These are phyloP conservation scores for Astrothelium subdiscretum DNA, from an alignment of 495 filamentous ascomycete species.

Conservation along the genomic window DNA sequence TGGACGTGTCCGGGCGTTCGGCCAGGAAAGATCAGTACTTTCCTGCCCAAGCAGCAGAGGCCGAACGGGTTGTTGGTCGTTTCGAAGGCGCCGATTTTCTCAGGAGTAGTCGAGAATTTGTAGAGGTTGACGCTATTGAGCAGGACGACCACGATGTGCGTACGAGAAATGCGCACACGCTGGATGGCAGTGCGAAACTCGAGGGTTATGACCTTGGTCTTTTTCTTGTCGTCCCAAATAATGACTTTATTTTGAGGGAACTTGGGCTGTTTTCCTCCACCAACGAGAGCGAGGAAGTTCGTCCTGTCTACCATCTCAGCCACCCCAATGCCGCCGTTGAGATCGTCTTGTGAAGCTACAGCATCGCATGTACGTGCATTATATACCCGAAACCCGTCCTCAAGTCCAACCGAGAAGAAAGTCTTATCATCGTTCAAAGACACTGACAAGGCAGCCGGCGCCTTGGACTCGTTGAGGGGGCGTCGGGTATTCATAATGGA, in stretches of 20 bases:
- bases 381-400: conserved; percentile 48
- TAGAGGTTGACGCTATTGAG: conserved; percentile 76
- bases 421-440: conserved; percentile 80
- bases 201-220: conserved; percentile 59
- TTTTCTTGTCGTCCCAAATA: conserved; percentile 83
- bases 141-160: conserved; percentile 69
- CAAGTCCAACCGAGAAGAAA: conserved; percentile 80
- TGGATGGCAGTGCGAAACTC: conserved; percentile 66
- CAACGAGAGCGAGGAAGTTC: conserved; percentile 81
- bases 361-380: conserved; percentile 5
- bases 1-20: conserved; percentile 84
- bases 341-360: conserved; percentile 6
- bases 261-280: conserved; percentile 77
- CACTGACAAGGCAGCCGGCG: conserved; percentile 67
- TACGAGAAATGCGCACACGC: conserved; percentile 64
- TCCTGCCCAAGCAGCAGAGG: conserved; percentile 63
- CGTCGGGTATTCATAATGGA: conserved; percentile 78
- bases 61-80: conserved; percentile 81
- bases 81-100: conserved; percentile 64
- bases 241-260: conserved; percentile 81
- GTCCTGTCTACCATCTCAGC: conserved; percentile 81
- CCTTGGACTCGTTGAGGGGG: conserved; percentile 63
- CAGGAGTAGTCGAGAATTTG: conserved; percentile 61
- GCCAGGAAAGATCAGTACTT: conserved; percentile 70
- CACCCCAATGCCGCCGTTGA: conserved; percentile 51